Base-by-base conservation (phyloP, 2,329 filamentous ascomycete genomes). In the Ophiocordyceps australis region DNA sequence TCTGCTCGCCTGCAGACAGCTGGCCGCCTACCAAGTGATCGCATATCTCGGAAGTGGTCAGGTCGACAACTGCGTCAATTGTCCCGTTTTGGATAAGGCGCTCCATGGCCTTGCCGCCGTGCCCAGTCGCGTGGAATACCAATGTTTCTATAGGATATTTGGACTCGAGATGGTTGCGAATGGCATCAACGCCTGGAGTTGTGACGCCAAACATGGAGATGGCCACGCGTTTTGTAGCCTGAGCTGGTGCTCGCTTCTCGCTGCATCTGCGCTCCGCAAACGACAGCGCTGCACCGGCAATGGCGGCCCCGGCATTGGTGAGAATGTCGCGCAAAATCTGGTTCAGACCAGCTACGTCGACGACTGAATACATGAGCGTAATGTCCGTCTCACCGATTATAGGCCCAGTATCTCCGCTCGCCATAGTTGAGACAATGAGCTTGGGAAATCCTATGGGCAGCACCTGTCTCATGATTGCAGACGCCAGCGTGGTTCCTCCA, bases 121-220 rank as follows among this genome's bases (percentile, higher is more conserved):
- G 58, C 0, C 74, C 74, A 0, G 74, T 79, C 3, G 74, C 74
- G 37, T 79, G 74, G 39, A 80, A 80, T 3, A 78, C 55, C 34
- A 67, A 74, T 3, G 63, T 57, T 35, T 78, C 73, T 25, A 65
- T 55, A 3, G 41, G 40, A 27, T 55, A 46, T 3, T 47, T 44
- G 2, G 43, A 32, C 26, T 65, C 54, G 1, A 78, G 52, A 23
- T 61, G 45, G 2, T 43, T 36, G 0, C 69, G 57, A 2, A 74
- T 62, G 2, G 43, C 46, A 24, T 72, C 62, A 0, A 72, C 73
- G 9, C 62, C 65, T 0, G 73, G 71, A 0, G 74, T 80, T 0
- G 75, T 81, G 6, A 80, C 73, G 3, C 75, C 74, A 38, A 79
- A 80, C 74, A 80, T 80, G 3, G 74, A 77, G 14, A 79, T 62